These are phyloP conservation scores for Umbelopsis sp. DNA, from an alignment of 192 early-diverging fungal species.

Conservation along the genomic window DNA sequence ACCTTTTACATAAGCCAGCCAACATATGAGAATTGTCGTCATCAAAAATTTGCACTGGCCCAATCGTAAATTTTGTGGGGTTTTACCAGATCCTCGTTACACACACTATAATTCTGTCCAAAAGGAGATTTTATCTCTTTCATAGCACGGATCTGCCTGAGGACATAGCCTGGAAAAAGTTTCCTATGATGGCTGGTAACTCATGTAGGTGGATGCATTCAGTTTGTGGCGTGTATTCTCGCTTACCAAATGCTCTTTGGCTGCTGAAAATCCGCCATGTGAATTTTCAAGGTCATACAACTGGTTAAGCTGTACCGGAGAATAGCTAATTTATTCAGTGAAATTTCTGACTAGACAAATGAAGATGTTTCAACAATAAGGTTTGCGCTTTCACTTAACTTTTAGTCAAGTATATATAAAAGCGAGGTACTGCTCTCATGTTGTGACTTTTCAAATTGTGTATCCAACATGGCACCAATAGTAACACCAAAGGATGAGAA, in stretches of 20 bases:
- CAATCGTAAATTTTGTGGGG: conserved; percentile 23
- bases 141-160: background rate
- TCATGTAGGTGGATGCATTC: background rate
- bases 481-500: conserved; percentile 11
- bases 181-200: background rate
- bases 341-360: conserved; percentile 3
- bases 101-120: background rate
- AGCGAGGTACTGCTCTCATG: background rate
- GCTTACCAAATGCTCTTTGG: too few species aligned
- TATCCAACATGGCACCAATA: conserved; percentile 25
- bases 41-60: background rate
- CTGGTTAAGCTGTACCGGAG: background rate
- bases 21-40: background rate
- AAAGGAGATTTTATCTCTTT: background rate
- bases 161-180: background rate
- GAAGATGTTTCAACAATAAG: background rate
- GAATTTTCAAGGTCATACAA: background rate
- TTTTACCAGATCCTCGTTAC: too few species aligned
- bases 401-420: too few species aligned
- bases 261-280: background rate
- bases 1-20: background rate
- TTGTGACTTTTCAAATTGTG: background rate
- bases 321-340: background rate
- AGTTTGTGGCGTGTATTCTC: too few species aligned
- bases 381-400: too few species aligned